phyloP scores from a whole-genome alignment of 148 eudicot species.

The Rhododendron griersonianum region DNA sequence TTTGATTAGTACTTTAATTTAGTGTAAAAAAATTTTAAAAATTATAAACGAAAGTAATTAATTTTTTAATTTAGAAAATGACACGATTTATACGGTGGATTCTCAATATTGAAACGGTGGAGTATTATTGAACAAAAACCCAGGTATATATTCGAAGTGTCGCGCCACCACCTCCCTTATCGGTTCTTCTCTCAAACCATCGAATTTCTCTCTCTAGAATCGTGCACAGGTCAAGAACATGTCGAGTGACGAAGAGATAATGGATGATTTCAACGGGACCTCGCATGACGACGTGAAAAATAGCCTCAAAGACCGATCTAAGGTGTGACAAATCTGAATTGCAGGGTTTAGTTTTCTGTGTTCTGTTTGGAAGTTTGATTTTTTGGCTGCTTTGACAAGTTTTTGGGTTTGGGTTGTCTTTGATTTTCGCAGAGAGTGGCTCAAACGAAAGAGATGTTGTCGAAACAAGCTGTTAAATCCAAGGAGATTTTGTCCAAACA shows the following conservation, averaged over 20 bases:
- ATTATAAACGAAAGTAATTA: too few relatives aligned
- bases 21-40: too few relatives aligned
- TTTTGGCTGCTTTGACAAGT: not conserved
- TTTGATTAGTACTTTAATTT: too few relatives aligned
- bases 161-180: not conserved
- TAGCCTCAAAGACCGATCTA: slow-evolving; percentile 48
- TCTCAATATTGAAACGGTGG: too few relatives aligned
- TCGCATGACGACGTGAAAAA: slow-evolving; percentile 41
- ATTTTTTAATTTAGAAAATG: too few relatives aligned
- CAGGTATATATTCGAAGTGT: not conserved
- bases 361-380: not conserved
- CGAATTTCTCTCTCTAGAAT: not conserved
- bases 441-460: slow-evolving; percentile 40
- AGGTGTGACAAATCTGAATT: slow-evolving; percentile 28
- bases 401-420: not conserved
- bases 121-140: too few relatives aligned
- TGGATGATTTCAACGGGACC: slow-evolving; percentile 49
- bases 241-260: slow-evolving; percentile 53
- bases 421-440: slow-evolving; percentile 57
- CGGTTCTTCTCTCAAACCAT: not conserved
- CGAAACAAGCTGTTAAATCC: not conserved
- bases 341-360: not conserved
- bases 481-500: slow-evolving; percentile 79
- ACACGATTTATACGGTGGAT: too few relatives aligned
- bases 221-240: slow-evolving; percentile 18